Base-by-base conservation (phyloP, 2,329 filamentous ascomycete genomes). In the Alternaria conjuncta region DNA sequence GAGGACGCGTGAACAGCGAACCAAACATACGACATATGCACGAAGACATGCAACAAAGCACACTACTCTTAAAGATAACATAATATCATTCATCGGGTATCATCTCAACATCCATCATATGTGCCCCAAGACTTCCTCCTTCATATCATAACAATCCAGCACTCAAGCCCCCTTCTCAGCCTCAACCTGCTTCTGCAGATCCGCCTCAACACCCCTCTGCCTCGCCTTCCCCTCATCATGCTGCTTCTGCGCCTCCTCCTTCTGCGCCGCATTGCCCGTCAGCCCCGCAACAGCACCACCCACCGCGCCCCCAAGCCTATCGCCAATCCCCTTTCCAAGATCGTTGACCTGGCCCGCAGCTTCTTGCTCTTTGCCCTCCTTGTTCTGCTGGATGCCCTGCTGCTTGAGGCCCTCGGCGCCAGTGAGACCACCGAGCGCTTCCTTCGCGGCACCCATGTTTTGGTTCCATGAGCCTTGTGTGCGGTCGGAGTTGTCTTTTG, bases 371-470 rank as follows among this genome's bases (percentile, higher is more conserved):
- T 96, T 91, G 20, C 94, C 95, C 66, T 91, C 86, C 32, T 87
- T 84, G 76, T 97, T 96, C 84, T 97, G 94, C 73, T 90, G 81
- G 30, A 88, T 88, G 6, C 95, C 95, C 23, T 89, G 78, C 51
- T 88, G 85, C 84, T 94, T 95, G 57, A 97, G 81, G 32, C 84
- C 86, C 82, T 96, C 90, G 67, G 88, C 89, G 64, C 94, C 95
- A 25, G 95, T 70, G 6, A 95, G 72, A 18, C 90, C 89, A 61
- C 95, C 95, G 1, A 96, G 67, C 5, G 89, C 84, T 79, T 97
- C 93, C 84, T 97, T 97, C 46, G 90, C 90, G 1, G 91, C 88
- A 56, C 94, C 95, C n/a, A 94, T 76, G 6, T 93, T 97, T 83
- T 97, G 94, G 84, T 97, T 93, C 89, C 91, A 96, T 18, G 86